A percentile compares a stretch with the other conserved stretches of the same genome.
phyloP scores from a whole-genome alignment of 2,329 filamentous ascomycete genomes.

The Calonectria pauciramosa region DNA sequence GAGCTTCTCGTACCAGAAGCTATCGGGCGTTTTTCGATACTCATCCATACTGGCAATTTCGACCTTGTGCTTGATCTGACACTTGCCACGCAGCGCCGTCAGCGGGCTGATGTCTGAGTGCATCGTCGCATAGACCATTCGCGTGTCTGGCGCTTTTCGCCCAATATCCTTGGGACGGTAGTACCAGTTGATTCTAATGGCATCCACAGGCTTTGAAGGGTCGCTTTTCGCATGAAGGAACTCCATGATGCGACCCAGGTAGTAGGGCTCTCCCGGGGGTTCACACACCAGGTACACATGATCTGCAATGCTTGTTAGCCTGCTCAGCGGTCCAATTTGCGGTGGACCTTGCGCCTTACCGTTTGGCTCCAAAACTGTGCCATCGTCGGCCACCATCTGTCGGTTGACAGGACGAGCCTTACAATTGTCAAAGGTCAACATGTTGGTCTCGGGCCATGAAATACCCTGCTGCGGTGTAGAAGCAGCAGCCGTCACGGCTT shows the following conservation, averaged over 20 bases:
- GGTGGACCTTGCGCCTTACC: slow-evolving; percentile 67
- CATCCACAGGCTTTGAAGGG: slow-evolving; percentile 80
- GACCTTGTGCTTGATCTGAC: slow-evolving; percentile 87
- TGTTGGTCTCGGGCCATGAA: slow-evolving; percentile 77
- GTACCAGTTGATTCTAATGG: slow-evolving; percentile 96
- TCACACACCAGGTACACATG: slow-evolving; percentile 98
- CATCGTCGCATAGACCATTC: slow-evolving; percentile 96
- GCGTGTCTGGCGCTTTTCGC: slow-evolving; percentile 90
- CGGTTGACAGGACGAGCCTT: slow-evolving; percentile 79
- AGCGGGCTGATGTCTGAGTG: slow-evolving; percentile 97
- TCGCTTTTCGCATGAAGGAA: slow-evolving; percentile 89
- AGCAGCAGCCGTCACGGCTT: slow-evolving; percentile 30
- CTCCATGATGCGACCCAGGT: slow-evolving; percentile 98
- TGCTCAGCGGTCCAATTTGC: slow-evolving; percentile 39
- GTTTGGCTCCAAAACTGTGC: slow-evolving; percentile 85
- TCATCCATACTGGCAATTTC: slow-evolving; percentile 87
- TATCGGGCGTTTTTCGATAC: slow-evolving; percentile 87
- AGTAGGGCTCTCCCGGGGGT: slow-evolving; percentile 97
- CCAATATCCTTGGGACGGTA: slow-evolving; percentile 97
- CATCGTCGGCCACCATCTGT: slow-evolving; percentile 90
- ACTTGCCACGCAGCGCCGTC: slow-evolving; percentile 93
- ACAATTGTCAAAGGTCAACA: slow-evolving; percentile 87
- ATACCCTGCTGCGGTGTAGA: slow-evolving; percentile 56
- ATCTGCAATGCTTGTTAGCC: slow-evolving; percentile 61
- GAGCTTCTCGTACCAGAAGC: slow-evolving; percentile 97